These are phyloP conservation scores for Leishmania turanica DNA, from an alignment of 208 protist genomes.

Conservation along the genomic window DNA sequence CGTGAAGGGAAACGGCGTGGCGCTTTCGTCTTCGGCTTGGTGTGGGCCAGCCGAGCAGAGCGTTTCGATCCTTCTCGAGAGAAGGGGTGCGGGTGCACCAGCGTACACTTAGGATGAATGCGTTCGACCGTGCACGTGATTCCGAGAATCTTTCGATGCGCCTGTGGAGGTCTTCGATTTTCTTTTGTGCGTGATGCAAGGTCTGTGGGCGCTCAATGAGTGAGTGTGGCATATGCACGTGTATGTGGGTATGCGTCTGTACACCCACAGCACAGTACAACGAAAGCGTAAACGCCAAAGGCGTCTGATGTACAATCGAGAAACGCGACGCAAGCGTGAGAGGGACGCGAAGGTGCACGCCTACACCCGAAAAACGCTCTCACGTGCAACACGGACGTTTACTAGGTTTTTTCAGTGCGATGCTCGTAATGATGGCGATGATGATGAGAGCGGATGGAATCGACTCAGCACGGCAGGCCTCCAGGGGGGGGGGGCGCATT, in stretches of 20 bases:
- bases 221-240: not conserved
- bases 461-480: not conserved
- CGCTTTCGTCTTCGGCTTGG: not conserved
- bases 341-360: not conserved
- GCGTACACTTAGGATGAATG: not conserved
- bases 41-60: not conserved
- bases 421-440: not conserved
- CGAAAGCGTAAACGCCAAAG: not conserved
- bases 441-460: not conserved
- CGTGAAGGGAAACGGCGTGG: not conserved
- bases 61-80: not conserved
- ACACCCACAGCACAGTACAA: not conserved
- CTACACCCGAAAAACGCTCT: not conserved
- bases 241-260: slow-evolving; percentile 1
- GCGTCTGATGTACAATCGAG: not conserved
- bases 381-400: not conserved
- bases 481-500: not conserved
- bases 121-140: not conserved
- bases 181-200: not conserved
- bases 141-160: not conserved
- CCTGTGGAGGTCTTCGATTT: slow-evolving; percentile 5
- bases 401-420: not conserved
- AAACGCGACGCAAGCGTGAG: not conserved
- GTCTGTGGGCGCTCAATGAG: not conserved
- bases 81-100: not conserved